Evolutionary conservation across 1,284 basidiomycete species (phyloP).

Genomic region (Cystobasidium sp.): DNA sequence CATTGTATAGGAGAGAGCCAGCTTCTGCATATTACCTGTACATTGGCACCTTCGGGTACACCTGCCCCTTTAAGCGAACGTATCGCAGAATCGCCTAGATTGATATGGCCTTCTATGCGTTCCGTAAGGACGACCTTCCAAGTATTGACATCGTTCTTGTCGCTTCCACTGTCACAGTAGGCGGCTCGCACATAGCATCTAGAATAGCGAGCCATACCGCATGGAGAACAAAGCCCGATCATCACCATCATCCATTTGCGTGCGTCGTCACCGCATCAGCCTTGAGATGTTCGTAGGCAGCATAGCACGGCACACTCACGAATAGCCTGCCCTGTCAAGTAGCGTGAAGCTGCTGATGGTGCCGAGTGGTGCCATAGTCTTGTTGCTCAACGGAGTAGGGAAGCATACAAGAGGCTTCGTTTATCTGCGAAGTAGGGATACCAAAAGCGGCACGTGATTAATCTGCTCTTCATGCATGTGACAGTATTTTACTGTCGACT

Average conservation of each 20-base stretch:
- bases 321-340: conserved; percentile 31
- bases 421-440: neutral
- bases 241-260: conserved; percentile 10
- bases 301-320: conserved; percentile 15
- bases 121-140: conserved; percentile 28
- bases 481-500: no score
- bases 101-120: conserved; percentile 31
- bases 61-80: conserved; percentile 38
- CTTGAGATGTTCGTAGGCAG: no score
- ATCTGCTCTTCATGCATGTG: no score
- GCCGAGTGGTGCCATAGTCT: conserved; percentile 23
- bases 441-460: conserved; percentile 3
- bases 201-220: no score
- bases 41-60: conserved; percentile 34
- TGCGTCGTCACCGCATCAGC: neutral
- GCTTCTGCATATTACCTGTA: conserved; percentile 19
- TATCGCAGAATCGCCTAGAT: conserved; percentile 31
- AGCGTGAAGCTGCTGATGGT: conserved; percentile 32
- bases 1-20: neutral
- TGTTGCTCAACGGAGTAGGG: neutral
- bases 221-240: neutral
- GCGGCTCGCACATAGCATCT: conserved; percentile 41
- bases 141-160: conserved; percentile 16
- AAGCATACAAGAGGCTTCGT: neutral
- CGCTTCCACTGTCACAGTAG: conserved; percentile 16